Evolutionary conservation across 1,284 basidiomycete species (phyloP), one percentile per base, ranked within the genome.

Genomic region (Marasmius tenuissimus): DNA sequence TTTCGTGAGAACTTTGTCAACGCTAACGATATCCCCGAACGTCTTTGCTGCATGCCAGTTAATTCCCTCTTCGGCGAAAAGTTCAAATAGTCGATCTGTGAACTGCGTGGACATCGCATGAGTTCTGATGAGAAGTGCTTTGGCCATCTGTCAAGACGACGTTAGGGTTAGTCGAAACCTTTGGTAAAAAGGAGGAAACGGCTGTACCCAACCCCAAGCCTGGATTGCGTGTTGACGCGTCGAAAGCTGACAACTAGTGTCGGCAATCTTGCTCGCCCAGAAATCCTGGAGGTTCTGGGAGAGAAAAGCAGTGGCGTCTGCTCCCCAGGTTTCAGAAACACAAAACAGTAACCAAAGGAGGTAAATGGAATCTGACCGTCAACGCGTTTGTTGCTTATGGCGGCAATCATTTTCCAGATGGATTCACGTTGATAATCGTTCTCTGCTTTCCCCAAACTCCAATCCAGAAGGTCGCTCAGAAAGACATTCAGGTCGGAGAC

Each of bases 51-150:
- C 93, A 60, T 87, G 82, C 81, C 85, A 85, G 18, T 81, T 82
- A 34, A 93, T 72, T 1, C 71, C 72, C 38, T 78, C 74, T 62
- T 95, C 86, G 14, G 77, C 78, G 61, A 97, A 88, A 3, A 91
- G 76, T 8, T 83, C 81, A 65, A 96, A 86, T 12, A 97, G 74
- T 2, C 80, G 75, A 49, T 91, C 83, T 4, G 89, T 76, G 60
- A 91, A 87, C 1, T 73, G 67, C 61, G 83, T 78, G 0, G 87
- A 86, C 0, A 79, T 71, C 0, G 85, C 74, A 69, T 95, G 87
- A 22, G 87, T 88, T 7, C 89, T 84, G 0, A 95, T 84, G 0
- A 94, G 76, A n/a, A 98, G 79, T 0, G 85, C 92, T 72, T 91
- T 94, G 14, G 86, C 81, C 18, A 93, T 81, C 94, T 95, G 66